phyloP scores from a whole-genome alignment of 768 basidiomycete genomes.

The Symmetrospora coprosmae region DNA sequence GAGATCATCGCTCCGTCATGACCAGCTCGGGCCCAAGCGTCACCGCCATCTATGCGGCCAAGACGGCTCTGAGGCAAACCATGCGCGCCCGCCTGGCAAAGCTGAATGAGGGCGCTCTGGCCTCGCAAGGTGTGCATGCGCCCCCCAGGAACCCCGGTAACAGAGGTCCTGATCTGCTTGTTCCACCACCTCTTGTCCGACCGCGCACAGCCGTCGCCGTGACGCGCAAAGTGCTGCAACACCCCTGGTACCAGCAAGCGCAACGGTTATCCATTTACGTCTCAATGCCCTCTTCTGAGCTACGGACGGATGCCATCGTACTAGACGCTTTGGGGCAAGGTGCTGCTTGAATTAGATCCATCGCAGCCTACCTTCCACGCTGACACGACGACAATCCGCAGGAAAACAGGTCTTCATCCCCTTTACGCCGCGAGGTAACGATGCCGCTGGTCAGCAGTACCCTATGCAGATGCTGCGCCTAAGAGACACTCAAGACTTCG shows the following conservation, averaged over 20 bases:
- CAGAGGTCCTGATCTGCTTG: not conserved
- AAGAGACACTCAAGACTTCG: conserved; percentile 6
- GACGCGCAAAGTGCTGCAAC: conserved; percentile 7
- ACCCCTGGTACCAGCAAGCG: conserved; percentile 2
- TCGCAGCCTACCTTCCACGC: too few relatives aligned
- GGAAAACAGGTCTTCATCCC: conserved; percentile 21
- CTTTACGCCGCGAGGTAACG: conserved; percentile 1
- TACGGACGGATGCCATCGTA: conserved; percentile 20
- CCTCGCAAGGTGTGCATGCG: conserved; percentile 1
- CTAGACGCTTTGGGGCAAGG: conserved; percentile 3
- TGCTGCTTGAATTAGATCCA: too few relatives aligned
- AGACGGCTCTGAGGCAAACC: conserved; percentile 4
- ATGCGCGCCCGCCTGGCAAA: not conserved
- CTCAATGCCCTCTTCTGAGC: conserved; percentile 19
- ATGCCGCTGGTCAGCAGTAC: not conserved
- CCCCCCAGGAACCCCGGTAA: not conserved
- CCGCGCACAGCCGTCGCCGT: conserved; percentile 12
- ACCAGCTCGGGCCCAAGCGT: too few relatives aligned
- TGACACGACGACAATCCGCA: not conserved
- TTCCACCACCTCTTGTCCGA: not conserved
- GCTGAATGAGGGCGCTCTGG: conserved; percentile 6
- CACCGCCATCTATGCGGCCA: conserved; percentile 16
- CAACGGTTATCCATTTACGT: conserved; percentile 17
- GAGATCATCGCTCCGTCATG: too few relatives aligned
- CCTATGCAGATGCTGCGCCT: conserved; percentile 21